phyloP scores from a whole-genome alignment of 2,329 filamentous ascomycete genomes.

The Nemania sp. region DNA sequence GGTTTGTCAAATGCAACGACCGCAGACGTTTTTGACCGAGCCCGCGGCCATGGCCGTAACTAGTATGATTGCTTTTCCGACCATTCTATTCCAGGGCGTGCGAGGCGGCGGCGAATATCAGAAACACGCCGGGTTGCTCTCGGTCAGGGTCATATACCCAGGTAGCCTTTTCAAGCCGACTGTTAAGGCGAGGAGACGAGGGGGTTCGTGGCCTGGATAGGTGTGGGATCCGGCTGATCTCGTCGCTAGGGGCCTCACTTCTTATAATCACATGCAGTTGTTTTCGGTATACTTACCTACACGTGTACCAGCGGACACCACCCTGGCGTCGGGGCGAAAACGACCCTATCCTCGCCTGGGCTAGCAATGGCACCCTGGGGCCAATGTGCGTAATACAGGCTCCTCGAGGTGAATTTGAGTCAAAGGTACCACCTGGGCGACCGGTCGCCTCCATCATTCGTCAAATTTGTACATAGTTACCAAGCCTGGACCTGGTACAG shows the following conservation, averaged over 20 bases:
- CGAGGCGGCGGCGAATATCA: neutral
- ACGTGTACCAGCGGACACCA: neutral
- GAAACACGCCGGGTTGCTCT: neutral
- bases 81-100: neutral
- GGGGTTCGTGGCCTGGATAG: neutral
- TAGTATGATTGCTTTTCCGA: neutral
- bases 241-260: neutral
- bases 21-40: slow-evolving; percentile 1
- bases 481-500: neutral
- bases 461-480: neutral
- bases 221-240: slow-evolving; percentile 19
- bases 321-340: slow-evolving; percentile 1
- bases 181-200: neutral
- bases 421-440: slow-evolving; percentile 1
- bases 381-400: slow-evolving; percentile 12
- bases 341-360: slow-evolving; percentile 1
- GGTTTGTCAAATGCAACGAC: slow-evolving; percentile 21
- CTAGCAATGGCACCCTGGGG: neutral
- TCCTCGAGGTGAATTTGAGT: slow-evolving; percentile 6
- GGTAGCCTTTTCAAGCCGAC: neutral
- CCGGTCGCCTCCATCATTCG: slow-evolving; percentile 4
- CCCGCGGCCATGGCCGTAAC: neutral
- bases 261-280: neutral
- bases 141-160: neutral
- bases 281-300: neutral